phyloP scores from a whole-genome alignment of 2,329 filamentous ascomycete genomes.

The Exophiala lecanii-corni region DNA sequence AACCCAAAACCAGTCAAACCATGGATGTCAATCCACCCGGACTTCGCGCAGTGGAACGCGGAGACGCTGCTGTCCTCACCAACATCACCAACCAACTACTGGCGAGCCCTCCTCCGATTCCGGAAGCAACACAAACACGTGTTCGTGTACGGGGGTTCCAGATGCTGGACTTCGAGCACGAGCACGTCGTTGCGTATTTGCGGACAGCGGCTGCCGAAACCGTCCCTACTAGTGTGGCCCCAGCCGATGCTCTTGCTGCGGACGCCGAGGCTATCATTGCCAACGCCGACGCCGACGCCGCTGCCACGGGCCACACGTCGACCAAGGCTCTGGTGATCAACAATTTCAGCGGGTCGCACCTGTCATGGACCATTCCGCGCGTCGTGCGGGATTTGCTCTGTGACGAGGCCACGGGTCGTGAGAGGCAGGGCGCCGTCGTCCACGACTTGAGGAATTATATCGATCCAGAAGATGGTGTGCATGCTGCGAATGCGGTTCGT shows the following conservation, averaged over 20 bases:
- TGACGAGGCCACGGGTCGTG: not conserved
- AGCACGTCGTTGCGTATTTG: not conserved
- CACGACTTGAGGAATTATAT: not conserved
- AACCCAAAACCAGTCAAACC: conserved; percentile 52
- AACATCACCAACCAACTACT: conserved; percentile 55
- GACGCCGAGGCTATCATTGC: not conserved
- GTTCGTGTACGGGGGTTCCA: conserved; percentile 37
- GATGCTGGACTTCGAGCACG: not conserved
- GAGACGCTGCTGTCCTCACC: conserved; percentile 46
- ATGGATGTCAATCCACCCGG: conserved; percentile 58
- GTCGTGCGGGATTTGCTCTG: not conserved
- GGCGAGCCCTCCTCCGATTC: conserved; percentile 51
- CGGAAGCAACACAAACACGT: conserved; percentile 54
- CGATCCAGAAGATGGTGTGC: not conserved
- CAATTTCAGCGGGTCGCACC: not conserved
- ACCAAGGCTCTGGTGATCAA: not conserved
- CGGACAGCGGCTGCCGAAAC: not conserved
- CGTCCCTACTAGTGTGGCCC: no score
- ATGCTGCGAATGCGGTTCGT: not conserved
- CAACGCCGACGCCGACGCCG: not conserved
- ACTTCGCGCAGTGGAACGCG: conserved; percentile 54
- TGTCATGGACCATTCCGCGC: not conserved
- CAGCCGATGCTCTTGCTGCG: no score
- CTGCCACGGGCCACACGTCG: not conserved
- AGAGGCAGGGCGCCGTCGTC: not conserved